phyloP scores from a whole-genome alignment of 2,329 filamentous ascomycete genomes.

The Myriangium duriaei region DNA sequence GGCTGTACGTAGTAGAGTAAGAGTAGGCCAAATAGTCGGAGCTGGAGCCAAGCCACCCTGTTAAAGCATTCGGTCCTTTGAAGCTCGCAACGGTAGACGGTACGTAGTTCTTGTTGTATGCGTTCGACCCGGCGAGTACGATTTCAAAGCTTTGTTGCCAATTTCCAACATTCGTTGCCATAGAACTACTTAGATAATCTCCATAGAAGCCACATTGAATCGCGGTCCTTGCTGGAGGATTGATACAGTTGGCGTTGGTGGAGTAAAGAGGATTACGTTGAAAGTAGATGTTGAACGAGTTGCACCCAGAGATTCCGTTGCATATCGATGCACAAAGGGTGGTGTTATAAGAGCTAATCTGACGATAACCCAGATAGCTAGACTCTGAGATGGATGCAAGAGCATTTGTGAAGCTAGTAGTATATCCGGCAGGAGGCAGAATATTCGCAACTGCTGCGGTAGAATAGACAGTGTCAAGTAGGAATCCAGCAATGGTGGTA shows the following conservation, averaged over 20 bases:
- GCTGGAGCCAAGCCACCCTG: conserved; percentile 4
- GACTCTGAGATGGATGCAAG: neutral
- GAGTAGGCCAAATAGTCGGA: neutral
- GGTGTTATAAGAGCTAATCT: conserved; percentile 10
- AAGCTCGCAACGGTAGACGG: conserved; percentile 8
- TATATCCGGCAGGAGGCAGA: conserved; percentile 12
- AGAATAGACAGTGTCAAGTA: conserved; percentile 9
- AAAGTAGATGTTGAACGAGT: conserved; percentile 15
- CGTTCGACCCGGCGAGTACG: conserved; percentile 15
- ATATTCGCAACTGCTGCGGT: conserved; percentile 7
- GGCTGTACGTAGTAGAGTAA: conserved; percentile 6
- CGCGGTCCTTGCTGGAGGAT: conserved; percentile 3
- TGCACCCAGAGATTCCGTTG: conserved; percentile 11
- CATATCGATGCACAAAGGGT: conserved; percentile 12
- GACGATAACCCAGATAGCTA: conserved; percentile 12
- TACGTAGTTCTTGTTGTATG: conserved; percentile 9
- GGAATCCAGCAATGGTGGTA: conserved; percentile 10
- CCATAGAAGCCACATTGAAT: conserved; percentile 11
- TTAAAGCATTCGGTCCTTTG: conserved; percentile 10
- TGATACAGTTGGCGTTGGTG: conserved; percentile 10
- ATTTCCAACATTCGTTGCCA: conserved; percentile 19
- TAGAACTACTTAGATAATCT: conserved; percentile 5
- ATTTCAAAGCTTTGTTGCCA: conserved; percentile 18
- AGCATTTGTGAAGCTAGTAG: conserved; percentile 9
- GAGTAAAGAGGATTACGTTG: conserved; percentile 13